Base-by-base conservation (phyloP, 2,329 filamentous ascomycete genomes). In the Stagonosporopsis cucurbitacearum region DNA sequence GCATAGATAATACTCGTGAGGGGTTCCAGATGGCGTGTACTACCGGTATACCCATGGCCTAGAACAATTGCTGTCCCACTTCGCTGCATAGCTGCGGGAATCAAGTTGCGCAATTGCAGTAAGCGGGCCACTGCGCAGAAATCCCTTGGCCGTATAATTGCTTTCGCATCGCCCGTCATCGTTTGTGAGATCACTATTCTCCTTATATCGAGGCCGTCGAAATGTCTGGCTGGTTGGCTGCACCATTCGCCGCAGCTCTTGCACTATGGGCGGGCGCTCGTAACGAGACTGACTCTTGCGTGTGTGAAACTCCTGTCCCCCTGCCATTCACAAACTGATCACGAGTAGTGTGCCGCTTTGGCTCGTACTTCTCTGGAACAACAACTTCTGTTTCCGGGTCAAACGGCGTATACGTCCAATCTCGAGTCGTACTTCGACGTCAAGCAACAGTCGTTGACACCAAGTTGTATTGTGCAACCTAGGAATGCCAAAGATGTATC, bases 401-500 rank as follows among this genome's bases (percentile, higher is more conserved):
- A 66, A 28, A 52, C 32, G 2, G 56, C 59, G 6, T 69, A 57
- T 35, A 36, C 48, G n/a, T 35, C 53, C 19, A 56, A 64, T 13
- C 47, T 64, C 13, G 40, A 54, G 7, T 63, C 62, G 1, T 69
- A 67, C 44, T 69, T 63, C 36, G 60, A 66, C 13, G 40, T 64
- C 15, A 66, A 64, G 42, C 62, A 68, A 25, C 67, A 67, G 41
- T 32, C 40, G 9, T 33, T 69, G 8, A 59, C 42, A 9, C 69
- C 68, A 12, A 59, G 54, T 12, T 70, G 69, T 35, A 64, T 72
- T 19, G 54, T 70, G 0, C 67, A 67, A 39, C 69, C 68, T 15
- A 58, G 46, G 17, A 56, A 33, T 8, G 41, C 58, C 1, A 19
- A 62, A 6, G 61, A 69, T 12, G 67, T 72, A 9, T 45, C 66